Evolutionary conservation across 495 filamentous ascomycete species (phyloP).

Genomic region (Entonaema liquescens): DNA sequence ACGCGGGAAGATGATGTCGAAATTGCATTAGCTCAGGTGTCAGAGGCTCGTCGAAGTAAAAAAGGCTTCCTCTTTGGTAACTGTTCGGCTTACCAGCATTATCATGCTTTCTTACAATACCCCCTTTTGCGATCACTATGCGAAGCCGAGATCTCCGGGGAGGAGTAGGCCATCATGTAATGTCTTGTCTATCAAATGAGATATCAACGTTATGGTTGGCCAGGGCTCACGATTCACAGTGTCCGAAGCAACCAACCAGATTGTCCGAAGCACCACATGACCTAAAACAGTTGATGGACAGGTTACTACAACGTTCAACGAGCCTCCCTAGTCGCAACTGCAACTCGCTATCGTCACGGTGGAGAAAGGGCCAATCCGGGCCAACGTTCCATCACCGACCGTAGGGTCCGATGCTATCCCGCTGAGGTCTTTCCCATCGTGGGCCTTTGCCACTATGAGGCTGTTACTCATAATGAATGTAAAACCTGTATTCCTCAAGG

Average conservation of each 20-base stretch:
- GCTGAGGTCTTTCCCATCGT: constrained; percentile 20
- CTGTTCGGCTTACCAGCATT: constrained; percentile 15
- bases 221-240: constrained; percentile 23
- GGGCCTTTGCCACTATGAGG: constrained; percentile 29
- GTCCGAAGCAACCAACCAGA: constrained; percentile 44
- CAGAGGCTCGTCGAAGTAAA: constrained; percentile 16
- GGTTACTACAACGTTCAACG: constrained; percentile 47
- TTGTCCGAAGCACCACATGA: constrained; percentile 41
- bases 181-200: constrained; percentile 17
- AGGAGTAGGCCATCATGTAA: constrained; percentile 32
- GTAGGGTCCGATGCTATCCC: constrained; percentile 35
- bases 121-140: constrained; percentile 34
- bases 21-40: constrained; percentile 39
- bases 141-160: constrained; percentile 44
- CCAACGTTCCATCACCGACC: constrained; percentile 45
- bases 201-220: constrained; percentile 30
- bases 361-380: constrained; percentile 38
- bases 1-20: constrained; percentile 39
- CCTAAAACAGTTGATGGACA: constrained; percentile 39
- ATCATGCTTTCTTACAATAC: constrained; percentile 18
- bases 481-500: constrained; percentile 26
- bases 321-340: constrained; percentile 33
- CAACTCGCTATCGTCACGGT: constrained; percentile 38
- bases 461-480: constrained; percentile 43
- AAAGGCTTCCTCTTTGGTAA: constrained; percentile 10